Base-by-base conservation (phyloP, 2,329 filamentous ascomycete genomes). In the Macrophomina phaseolina region DNA sequence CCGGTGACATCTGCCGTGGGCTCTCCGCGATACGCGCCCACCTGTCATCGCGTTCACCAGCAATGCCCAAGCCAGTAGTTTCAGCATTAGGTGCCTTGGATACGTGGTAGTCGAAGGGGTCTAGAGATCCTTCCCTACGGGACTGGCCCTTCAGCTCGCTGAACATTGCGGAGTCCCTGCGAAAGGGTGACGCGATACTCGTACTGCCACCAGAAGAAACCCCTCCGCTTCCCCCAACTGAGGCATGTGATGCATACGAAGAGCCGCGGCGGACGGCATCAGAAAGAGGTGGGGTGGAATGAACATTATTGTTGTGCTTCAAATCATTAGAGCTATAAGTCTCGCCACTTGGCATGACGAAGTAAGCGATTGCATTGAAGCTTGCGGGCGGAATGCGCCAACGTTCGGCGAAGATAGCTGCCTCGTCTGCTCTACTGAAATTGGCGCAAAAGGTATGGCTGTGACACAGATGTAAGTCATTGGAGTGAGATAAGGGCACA, bases 1-100 rank as follows among this genome's bases (percentile, higher is more conserved):
- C 18, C 5, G 45, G 58, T 7, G 58, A 62, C 58, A 62, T 62
- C 45, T 62, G 42, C 23, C 45, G 48, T 5, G 58, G 58, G 30
- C 58, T 62, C n/a, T 36, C 58, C 18, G 42, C 45, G 49, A 62
- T 38, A 18, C 40, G 7, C 12, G 14, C 28, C 55, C 40, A 49
- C n/a, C 45, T 32, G 2, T 16, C 28, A 30, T 16, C 7, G 9
- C 55, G 40, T 14, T 6, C 28, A 16, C 34, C 49, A 6, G 6
- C 5, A 5, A 30, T 28, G 28, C 49, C 23, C 4, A 11, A 28
- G 16, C 49, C 49, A 12, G 11, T 14, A n/a, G 4, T 5, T 7
- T 28, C 28, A 14, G 5, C 23, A 34, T 52, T 28, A 16, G 23
- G 49, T 2, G 3, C 14, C 28, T 12, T 34, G 9, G 12, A 28